Evolutionary conservation across 1,284 basidiomycete genomes (phyloP), one percentile per base, ranked within the genome.

Genomic region (Malassezia sympodialis): DNA sequence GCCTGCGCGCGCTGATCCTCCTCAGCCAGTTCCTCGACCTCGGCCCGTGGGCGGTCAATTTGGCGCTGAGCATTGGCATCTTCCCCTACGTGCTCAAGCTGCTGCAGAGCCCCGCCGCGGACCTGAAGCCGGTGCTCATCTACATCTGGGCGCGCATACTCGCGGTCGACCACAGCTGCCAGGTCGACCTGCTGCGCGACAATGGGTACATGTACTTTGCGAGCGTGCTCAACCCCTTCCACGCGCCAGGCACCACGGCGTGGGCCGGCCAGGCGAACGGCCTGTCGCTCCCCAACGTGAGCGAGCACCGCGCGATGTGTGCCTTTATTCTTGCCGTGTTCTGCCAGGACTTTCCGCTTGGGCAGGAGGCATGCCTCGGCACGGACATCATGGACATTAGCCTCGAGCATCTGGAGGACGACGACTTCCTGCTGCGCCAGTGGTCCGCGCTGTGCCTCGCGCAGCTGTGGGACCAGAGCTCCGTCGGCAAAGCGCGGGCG

Each of bases 141-240:
- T 98, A 96, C 78, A 96, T 98, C 60, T 98, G 94, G 94, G 88
- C 93, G 1, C 82, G 93, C 15, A 96, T 98, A 58, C 82, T 96
- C 21, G 93, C 93, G 2, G 90, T 96, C 27, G 94, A 96, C 75
- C 84, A 86, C 7, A 84, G 85, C 19, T 94, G 94, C 58, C 93
- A 96, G 73, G 81, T 84, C 41, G 93, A 98, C 69, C 78, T 98
- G 6, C 83, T 87, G 63, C 88, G 86, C 56, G 88, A 85, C 53
- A 67, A 67, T 17, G 72, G 72, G 24, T 74, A 69, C 63, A 52
- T 65, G 59, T 74, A 74, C 60, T 74, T 74, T 65, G 60, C 68
- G 28, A 56, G 62, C 35, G 68, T 73, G 26, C 61, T 74, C 23
- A 67, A 62, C 30, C 69, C 69, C 11, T 67, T 70, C 53, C 58